Conservation (phyloP, 2,329 filamentous ascomycete species). For the Eutypella sp. region DNA sequence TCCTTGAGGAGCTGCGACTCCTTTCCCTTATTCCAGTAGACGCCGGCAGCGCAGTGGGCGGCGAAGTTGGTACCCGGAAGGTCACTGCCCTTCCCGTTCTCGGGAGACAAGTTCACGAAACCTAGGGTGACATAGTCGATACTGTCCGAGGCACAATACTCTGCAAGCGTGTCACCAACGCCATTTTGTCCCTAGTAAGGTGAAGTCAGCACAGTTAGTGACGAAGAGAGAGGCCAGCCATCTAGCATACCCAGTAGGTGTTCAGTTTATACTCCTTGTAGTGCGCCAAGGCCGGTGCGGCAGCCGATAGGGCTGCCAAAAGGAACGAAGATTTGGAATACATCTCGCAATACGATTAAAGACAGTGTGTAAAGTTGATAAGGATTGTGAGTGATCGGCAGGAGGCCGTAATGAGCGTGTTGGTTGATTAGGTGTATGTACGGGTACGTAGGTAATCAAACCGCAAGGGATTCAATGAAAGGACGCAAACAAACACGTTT, state of each 20-base stretch:
- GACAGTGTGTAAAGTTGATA: conserved; percentile 11
- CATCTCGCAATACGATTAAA: conserved; percentile 13
- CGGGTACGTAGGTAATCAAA: conserved; percentile 10
- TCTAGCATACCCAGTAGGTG: conserved; percentile 20
- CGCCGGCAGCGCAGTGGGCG: conserved; percentile 28
- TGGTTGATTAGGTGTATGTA: too few relatives aligned
- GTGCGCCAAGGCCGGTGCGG: conserved; percentile 12
- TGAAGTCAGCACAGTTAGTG: neutral
- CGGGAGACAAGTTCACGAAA: conserved; percentile 35
- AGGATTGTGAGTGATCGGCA: conserved; percentile 17
- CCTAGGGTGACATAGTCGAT: conserved; percentile 37
- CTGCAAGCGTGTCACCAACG: conserved; percentile 13
- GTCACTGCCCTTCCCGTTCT: conserved; percentile 25
- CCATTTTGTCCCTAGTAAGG: conserved; percentile 15
- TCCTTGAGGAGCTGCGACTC: conserved; percentile 27
- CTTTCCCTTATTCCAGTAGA: conserved; percentile 22
- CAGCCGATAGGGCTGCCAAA: conserved; percentile 14
- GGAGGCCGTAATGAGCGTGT: conserved; percentile 18
- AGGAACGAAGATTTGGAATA: conserved; percentile 15
- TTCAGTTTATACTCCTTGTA: conserved; percentile 20
- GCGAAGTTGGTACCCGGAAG: conserved; percentile 36
- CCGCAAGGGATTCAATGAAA: conserved; percentile 18
- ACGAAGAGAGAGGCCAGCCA: neutral
- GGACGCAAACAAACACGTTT: conserved; percentile 23
- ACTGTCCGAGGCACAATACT: conserved; percentile 27